Base-by-base conservation (phyloP, 2,329 filamentous ascomycete genomes). In the Cytospora piceae region DNA sequence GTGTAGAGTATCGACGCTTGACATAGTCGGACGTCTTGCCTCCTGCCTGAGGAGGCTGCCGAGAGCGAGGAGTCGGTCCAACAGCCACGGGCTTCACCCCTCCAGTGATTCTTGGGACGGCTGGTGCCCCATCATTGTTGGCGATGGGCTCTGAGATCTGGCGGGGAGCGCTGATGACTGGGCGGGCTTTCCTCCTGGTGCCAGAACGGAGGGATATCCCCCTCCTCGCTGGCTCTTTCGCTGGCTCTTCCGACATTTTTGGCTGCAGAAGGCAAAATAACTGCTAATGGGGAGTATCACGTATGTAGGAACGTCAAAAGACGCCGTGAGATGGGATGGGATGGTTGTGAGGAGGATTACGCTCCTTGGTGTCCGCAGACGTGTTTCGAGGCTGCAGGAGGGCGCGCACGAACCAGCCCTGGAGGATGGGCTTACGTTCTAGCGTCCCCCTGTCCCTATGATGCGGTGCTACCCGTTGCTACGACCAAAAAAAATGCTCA, bases 1-100 rank as follows among this genome's bases (percentile, higher is more conserved):
- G 89, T 52, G 94, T 94, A 49, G 95, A 98, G 78, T 98, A 99
- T 72, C 95, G 85, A 72, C 93, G 87, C 81, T 98, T 98, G 66
- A 99, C 94, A 62, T 98, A 83, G 76, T 99, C 94, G 29, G 86
- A 86, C 1, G 87, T 89, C 86, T 88, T 88, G 71, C 85, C 85
- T 60, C 85, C 82, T 53, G 79, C 79, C 65, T 79, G 75, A 42
- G 84, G 84, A 14, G 82, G 81, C 39, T 82, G 82, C 46, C 83
- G 80, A 27, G 81, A 78, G 61, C 71, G 71, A 39, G 73, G 71
- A 20, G 70, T 70, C 29, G 56, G 51, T 53, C 71, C 71, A 64
- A 68, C 71, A 65, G 67, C 67, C 70, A 70, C 74, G 69, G 70
- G 68, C 73, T 68, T 69, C 71, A 65, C 67, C 56, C 68, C 75